These are phyloP conservation scores for Coemansia sp. DNA, from an alignment of 192 early-diverging fungal genomes.

Conservation along the genomic window DNA sequence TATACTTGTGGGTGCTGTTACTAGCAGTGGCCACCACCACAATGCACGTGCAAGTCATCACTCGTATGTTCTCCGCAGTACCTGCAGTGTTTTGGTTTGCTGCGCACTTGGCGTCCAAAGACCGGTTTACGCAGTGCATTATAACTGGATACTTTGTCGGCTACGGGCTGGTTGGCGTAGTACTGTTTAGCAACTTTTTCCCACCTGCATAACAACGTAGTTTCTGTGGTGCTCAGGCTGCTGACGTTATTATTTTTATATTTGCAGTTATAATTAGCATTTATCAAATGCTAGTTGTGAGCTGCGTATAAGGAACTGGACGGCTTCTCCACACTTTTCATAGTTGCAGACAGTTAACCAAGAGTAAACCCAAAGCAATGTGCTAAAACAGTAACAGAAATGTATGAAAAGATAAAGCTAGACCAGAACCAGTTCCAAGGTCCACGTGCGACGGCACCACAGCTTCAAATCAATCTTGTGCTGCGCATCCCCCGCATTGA, in stretches of 20 bases:
- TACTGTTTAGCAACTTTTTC: slow-evolving; percentile 85
- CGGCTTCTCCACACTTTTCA: no score
- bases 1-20: slow-evolving; percentile 71
- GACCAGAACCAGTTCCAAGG: slow-evolving; percentile 68
- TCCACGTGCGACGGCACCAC: slow-evolving; percentile 81
- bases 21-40: slow-evolving; percentile 61
- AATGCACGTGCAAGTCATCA: slow-evolving; percentile 93
- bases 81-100: slow-evolving; percentile 83
- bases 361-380: no score
- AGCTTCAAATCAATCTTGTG: slow-evolving; percentile 61
- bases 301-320: no score
- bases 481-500: slow-evolving; percentile 59
- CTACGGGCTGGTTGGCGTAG: slow-evolving; percentile 73
- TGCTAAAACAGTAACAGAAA: slow-evolving; percentile 2
- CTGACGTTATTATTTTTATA: no score
- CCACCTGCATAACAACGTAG: slow-evolving; percentile 31
- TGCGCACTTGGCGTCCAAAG: slow-evolving; percentile 49
- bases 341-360: no score
- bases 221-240: no score
- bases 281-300: no score
- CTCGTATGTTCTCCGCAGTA: slow-evolving; percentile 77
- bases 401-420: slow-evolving; percentile 21
- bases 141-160: slow-evolving; percentile 68
- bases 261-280: no score
- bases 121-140: slow-evolving; percentile 4